A percentile compares a stretch with the other conserved stretches of the same genome.
These are phyloP conservation scores for Yamadazyma mexicana DNA, from an alignment of 1,139 yeast species.

Conservation along the genomic window DNA sequence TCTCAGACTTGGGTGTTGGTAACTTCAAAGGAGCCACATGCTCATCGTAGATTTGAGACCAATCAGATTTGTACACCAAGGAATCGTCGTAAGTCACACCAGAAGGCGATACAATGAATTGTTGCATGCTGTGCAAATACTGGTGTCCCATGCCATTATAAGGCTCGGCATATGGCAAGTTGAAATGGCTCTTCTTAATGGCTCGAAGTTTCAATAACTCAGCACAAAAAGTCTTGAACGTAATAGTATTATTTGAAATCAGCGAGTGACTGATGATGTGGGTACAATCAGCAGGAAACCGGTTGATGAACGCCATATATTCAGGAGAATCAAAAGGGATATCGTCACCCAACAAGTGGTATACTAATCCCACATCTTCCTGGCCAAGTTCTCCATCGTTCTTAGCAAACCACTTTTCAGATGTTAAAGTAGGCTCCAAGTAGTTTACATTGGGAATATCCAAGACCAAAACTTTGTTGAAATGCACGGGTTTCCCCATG, in stretches of 20 bases:
- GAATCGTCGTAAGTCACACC: constrained; percentile 22
- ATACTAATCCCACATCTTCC: constrained; percentile 53
- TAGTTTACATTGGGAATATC: constrained; percentile 69
- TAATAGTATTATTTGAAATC: constrained; percentile 61
- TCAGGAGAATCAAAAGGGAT: constrained; percentile 50
- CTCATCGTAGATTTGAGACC: constrained; percentile 45
- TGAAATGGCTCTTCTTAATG: constrained; percentile 52
- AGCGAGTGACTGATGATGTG: constrained; percentile 73
- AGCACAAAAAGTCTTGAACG: constrained; percentile 55
- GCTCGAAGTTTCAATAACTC: constrained; percentile 58
- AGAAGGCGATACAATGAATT: constrained; percentile 25
- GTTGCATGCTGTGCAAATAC: constrained; percentile 36
- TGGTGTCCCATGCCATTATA: constrained; percentile 12
- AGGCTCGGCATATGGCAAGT: constrained; percentile 41
- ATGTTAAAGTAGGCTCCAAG: constrained; percentile 41
- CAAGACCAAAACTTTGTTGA: constrained; percentile 62
- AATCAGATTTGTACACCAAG: constrained; percentile 24
- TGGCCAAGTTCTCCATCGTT: constrained; percentile 28
- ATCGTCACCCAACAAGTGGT: constrained; percentile 71
- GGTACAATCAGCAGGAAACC: constrained; percentile 48
- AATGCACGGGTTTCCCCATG: constrained; percentile 57
- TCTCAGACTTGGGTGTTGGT: constrained; percentile 16
- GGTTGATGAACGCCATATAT: constrained; percentile 46
- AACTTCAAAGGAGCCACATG: constrained; percentile 34
- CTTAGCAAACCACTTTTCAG: constrained; percentile 27